Evolutionary conservation across 1,284 basidiomycete species (phyloP).

Genomic region (Microbotryomycetes sp.): DNA sequence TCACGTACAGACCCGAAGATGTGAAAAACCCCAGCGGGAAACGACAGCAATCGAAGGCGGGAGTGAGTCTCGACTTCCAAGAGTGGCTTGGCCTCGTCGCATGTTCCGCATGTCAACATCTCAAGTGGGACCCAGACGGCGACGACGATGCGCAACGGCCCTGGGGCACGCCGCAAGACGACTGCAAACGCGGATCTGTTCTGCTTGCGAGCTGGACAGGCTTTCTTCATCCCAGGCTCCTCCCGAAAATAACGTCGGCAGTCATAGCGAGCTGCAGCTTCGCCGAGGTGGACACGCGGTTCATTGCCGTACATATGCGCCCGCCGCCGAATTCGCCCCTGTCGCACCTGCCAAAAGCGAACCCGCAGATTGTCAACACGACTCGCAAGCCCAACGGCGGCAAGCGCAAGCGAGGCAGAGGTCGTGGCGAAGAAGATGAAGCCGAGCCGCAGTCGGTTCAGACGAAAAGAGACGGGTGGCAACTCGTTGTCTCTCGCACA

Average conservation of each 20-base stretch:
- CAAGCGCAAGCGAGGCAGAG: conserved; percentile 24
- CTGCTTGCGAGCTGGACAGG: conserved; percentile 3
- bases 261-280: neutral
- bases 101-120: neutral
- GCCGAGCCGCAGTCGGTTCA: neutral
- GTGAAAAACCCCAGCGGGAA: too few species aligned
- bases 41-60: too few species aligned
- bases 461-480: conserved; percentile 11
- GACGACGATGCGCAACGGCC: conserved; percentile 2
- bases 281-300: neutral
- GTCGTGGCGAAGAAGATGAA: conserved; percentile 27
- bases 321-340: conserved; percentile 18
- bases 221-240: conserved; percentile 10
- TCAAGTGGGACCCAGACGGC: neutral
- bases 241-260: neutral
- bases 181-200: neutral
- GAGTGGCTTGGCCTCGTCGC: conserved; percentile 21
- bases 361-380: conserved; percentile 12
- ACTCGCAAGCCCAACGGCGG: conserved; percentile 18
- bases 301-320: conserved; percentile 9
- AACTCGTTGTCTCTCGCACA: neutral
- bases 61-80: conserved; percentile 14
- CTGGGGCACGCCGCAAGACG: conserved; percentile 1
- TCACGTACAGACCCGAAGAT: too few species aligned
- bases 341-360: conserved; percentile 10